phyloP scores from a whole-genome alignment of 164 flowering plant species.

The Echeveria elegans region DNA sequence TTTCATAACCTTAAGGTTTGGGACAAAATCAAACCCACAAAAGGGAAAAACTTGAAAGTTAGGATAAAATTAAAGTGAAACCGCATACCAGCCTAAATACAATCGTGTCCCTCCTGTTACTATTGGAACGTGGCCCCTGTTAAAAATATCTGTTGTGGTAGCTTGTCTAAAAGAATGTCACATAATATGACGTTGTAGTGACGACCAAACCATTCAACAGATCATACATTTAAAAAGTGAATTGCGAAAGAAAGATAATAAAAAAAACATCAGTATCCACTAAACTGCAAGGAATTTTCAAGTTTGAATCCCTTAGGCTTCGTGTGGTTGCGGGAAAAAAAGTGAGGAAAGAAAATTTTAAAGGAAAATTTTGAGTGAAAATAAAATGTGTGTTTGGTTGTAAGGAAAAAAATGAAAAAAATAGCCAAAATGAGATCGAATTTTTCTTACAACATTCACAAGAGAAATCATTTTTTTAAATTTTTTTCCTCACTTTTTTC shows the following conservation, averaged over 20 bases:
- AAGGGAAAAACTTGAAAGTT: background rate
- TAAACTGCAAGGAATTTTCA: background rate
- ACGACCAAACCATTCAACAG: constrained; percentile 86
- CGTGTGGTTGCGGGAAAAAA: too few species aligned
- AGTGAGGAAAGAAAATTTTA: too few species aligned
- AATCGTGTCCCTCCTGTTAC: constrained; percentile 91
- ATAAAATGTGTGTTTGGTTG: too few species aligned
- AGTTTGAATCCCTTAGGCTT: background rate
- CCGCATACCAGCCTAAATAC: constrained; percentile 79
- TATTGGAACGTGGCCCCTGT: constrained; percentile 70
- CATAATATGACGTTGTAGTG: too few species aligned
- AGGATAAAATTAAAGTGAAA: background rate
- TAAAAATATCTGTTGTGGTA: constrained; percentile 50
- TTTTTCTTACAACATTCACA: too few species aligned
- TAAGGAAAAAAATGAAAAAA: too few species aligned
- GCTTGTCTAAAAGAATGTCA: constrained; percentile 72
- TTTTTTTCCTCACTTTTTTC: too few species aligned
- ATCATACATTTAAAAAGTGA: background rate
- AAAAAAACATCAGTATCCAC: background rate
- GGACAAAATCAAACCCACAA: background rate
- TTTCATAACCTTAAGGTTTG: background rate
- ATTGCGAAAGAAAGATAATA: background rate
- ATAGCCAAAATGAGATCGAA: too few species aligned
- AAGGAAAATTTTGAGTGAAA: too few species aligned
- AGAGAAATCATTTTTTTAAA: too few species aligned